Base-by-base conservation (phyloP, 495 filamentous ascomycete species). In the Hyaloscypha hepaticicola region DNA sequence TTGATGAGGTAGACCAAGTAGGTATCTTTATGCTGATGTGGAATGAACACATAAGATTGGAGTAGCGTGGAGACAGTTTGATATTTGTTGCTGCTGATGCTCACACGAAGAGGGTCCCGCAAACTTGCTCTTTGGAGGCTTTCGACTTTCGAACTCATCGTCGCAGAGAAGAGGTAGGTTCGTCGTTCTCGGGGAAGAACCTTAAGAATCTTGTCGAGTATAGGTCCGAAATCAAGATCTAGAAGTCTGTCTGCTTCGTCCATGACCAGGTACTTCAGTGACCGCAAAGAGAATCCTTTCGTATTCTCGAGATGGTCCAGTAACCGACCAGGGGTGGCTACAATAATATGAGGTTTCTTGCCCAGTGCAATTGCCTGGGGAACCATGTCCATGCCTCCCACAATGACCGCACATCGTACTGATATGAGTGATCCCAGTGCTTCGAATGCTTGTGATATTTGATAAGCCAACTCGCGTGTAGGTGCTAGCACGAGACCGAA, bases 241-340 rank as follows among this genome's bases (percentile, higher is more conserved):
- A 99, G 83, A 0, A 99, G 81, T 38, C 92, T 82, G 72, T 99
- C 94, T 28, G 94, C 95, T 76, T 99, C 95, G 69, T 97, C 95
- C 85, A 97, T 91, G 38, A 96, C 92, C 0, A 97, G 83, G 69
- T 93, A 96, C 70, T 92, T 91, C 4, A 97, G 77, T 19, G 77
- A 78, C 6, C 86, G 84, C 41, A 97, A 77, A 8, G 87, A 90
- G 75, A 99, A 99, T 9, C 95, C 94, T 73, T 96, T 97, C 7
- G 95, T 99, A 73, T 96, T 96, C 74, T 99, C 93, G 11, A 97
- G 79, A 73, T 99, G 95, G 70, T 99, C 95, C 2, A 97, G 80
- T 12, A 99, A 77, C 58, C 95, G 85, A 55, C 95, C 94, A 0
- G 95, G 95, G 0, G 95, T 97, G 0, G 94, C 95, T 21, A 91